Evolutionary conservation across 2,329 filamentous ascomycete species (phyloP), one percentile per base, ranked within the genome.

Genomic region (Fusarium temperatum): DNA sequence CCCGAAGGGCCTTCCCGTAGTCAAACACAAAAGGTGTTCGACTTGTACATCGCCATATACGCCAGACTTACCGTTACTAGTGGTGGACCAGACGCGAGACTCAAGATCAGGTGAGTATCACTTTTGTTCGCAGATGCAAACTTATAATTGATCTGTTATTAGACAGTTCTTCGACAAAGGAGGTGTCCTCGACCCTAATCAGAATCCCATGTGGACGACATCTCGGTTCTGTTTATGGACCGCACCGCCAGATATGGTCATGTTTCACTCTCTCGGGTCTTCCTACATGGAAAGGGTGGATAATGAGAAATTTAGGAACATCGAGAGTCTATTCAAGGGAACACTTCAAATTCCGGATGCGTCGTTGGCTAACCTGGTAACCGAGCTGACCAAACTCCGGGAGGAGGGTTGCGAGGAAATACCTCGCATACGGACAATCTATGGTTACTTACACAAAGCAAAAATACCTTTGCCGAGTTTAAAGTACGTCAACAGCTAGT

Each of bases 21-120:
- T 22, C 72, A 73, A 35, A 41, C 30, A 5, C 45, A 28, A 22
- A 68, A 36, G 22, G 64, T 72, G 20, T 72, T 73, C 36, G 53
- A 67, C 9, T 45, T 73, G 32, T 74, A 75, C n/a, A 8, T 62
- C 22, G 73, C 68, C 4, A 63, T 75, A 15, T 69, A 67, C 39
- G 56, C 70, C 12, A 72, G 63, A 24, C 57, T 72, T 38, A 12
- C 54, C 1, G 56, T 66, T 13, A 5, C 50, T 11, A 35, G 18
- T 12, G 35, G 70, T 56, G 30, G 28, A 4, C 14, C 30, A 32
- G 36, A 6, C 3, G 28, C 54, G 32, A n/a, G 18, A 18, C 28
- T 3, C 39, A 51, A 59, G 18, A 44, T 35, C 62, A 64, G 3
- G 54, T 74, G 3, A 68, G 26, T 57, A 45, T 22, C 18, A 14